Evolutionary conservation across 2,329 filamentous ascomycete species (phyloP).

Genomic region (Botrytis squamosa): DNA sequence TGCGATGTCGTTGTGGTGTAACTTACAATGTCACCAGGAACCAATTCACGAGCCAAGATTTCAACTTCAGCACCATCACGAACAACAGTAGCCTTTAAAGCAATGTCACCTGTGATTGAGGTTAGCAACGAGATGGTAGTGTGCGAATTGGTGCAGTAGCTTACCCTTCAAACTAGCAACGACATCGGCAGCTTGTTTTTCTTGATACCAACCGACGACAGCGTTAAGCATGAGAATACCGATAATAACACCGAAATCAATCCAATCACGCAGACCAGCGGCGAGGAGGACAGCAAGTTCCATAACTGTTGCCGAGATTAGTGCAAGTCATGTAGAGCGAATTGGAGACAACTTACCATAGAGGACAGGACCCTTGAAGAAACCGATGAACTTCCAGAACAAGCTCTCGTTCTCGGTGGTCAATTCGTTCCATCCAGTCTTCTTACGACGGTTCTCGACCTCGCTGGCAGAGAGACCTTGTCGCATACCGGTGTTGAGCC

Average conservation of each 20-base stretch:
- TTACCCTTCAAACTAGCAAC: conserved; percentile 63
- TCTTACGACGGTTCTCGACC: conserved; percentile 63
- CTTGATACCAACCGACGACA: conserved; percentile 76
- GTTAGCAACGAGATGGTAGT: not conserved
- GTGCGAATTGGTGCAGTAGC: not conserved
- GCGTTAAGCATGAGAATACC: conserved; percentile 75
- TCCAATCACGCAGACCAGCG: conserved; percentile 72
- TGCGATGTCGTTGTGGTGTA: not conserved
- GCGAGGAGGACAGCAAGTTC: conserved; percentile 72
- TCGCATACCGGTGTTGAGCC: conserved; percentile 66
- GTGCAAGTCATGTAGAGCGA: not conserved
- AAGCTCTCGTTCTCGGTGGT: conserved; percentile 73
- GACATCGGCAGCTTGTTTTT: conserved; percentile 77
- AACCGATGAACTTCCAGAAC: conserved; percentile 71
- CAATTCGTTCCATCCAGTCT: conserved; percentile 70
- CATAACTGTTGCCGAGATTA: conserved; percentile 56
- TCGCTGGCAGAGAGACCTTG: conserved; percentile 58
- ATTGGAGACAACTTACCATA: conserved; percentile 58
- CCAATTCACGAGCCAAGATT: conserved; percentile 71
- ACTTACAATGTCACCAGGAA: conserved; percentile 72
- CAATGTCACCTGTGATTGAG: conserved; percentile 60
- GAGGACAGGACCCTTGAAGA: conserved; percentile 74
- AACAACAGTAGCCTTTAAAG: conserved; percentile 68
- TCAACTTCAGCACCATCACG: conserved; percentile 66
- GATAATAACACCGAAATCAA: conserved; percentile 75